phyloP scores from a whole-genome alignment of 176 grass and related monocot species.

The Paspalum notatum region DNA sequence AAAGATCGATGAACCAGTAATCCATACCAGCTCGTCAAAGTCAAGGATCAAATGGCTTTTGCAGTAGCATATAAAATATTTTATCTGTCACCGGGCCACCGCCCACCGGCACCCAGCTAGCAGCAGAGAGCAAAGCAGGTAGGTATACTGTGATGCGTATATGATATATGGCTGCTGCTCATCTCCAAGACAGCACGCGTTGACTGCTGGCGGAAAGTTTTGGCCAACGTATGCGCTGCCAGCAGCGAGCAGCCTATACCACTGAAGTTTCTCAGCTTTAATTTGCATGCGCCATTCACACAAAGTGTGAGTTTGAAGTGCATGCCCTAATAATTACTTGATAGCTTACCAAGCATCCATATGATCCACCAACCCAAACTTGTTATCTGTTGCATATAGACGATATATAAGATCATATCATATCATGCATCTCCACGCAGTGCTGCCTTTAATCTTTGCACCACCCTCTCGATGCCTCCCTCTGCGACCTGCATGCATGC shows the following conservation, averaged over 20 bases:
- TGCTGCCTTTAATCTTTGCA: constrained; percentile 43
- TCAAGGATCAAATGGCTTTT: no score
- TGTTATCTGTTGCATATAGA: no score
- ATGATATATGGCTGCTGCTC: no score
- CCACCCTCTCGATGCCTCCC: constrained; percentile 48
- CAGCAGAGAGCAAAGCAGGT: no score
- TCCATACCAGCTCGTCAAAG: no score
- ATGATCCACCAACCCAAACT: neutral
- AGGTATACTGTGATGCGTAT: no score
- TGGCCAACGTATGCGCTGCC: neutral
- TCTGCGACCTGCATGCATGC: constrained; percentile 41
- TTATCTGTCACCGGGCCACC: no score
- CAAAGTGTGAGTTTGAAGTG: neutral
- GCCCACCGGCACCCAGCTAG: no score
- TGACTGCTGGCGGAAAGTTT: neutral
- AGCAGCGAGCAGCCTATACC: neutral
- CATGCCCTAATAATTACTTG: neutral
- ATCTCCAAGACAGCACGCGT: neutral
- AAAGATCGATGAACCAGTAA: neutral
- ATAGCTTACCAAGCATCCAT: neutral
- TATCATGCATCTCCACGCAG: constrained; percentile 21
- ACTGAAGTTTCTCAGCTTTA: neutral
- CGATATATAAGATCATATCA: neutral
- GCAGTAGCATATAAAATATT: no score
- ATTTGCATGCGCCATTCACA: constrained; percentile 30